Evolutionary conservation across 2,329 filamentous ascomycete species (phyloP).

Genomic region (Ophiostoma sp.): DNA sequence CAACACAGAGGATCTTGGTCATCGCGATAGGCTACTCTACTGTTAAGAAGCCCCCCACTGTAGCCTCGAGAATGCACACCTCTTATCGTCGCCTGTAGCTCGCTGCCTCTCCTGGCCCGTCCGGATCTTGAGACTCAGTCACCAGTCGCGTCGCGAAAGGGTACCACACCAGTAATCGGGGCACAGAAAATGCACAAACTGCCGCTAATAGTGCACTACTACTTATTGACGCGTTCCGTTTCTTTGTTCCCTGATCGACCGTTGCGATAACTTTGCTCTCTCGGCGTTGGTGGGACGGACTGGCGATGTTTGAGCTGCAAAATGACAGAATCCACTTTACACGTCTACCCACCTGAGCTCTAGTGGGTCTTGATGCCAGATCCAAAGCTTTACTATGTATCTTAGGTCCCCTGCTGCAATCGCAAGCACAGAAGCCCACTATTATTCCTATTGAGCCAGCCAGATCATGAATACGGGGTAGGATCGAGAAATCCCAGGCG

Average conservation of each 20-base stretch:
- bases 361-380: slow-evolving; percentile 11
- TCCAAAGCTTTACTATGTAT: too few species aligned
- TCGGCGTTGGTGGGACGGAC: not conserved
- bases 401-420: not conserved
- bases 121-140: not conserved
- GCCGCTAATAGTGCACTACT: not conserved
- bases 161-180: too few species aligned
- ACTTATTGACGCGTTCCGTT: not conserved
- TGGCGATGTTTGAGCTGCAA: not conserved
- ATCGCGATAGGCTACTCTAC: slow-evolving; percentile 31
- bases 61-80: not conserved
- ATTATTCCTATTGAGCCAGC: not conserved
- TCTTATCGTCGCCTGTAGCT: not conserved
- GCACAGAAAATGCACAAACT: not conserved
- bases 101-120: not conserved
- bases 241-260: not conserved
- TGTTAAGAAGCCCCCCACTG: not conserved
- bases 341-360: slow-evolving; percentile 14
- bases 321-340: slow-evolving; percentile 15
- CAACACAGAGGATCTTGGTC: slow-evolving; percentile 53
- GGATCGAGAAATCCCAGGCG: slow-evolving; percentile 12
- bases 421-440: slow-evolving; percentile 11
- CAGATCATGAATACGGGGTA: slow-evolving; percentile 18
- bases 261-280: not conserved
- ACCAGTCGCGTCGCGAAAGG: not conserved